These are phyloP conservation scores for Solanum chilense DNA, from an alignment of 257 asterid genomes.

Conservation along the genomic window DNA sequence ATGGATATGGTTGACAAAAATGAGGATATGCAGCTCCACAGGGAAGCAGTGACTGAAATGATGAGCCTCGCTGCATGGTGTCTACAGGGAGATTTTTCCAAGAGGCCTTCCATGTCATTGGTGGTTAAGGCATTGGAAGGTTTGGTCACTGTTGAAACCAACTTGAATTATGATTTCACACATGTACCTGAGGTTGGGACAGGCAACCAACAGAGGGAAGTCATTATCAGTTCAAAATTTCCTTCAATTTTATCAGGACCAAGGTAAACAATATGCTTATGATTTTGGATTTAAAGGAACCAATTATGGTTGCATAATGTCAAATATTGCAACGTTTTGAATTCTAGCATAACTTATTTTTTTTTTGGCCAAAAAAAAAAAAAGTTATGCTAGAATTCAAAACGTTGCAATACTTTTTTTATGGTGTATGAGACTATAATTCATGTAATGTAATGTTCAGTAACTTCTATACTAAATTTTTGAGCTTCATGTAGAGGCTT, in stretches of 20 bases:
- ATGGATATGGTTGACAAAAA: not conserved
- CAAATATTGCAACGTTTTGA: too few species aligned
- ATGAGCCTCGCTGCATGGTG: constrained; percentile 7
- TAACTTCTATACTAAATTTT: not conserved
- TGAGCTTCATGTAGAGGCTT: not conserved
- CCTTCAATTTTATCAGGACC: constrained; percentile 15
- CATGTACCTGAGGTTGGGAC: not conserved
- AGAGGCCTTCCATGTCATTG: constrained; percentile 17
- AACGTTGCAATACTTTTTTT: too few species aligned
- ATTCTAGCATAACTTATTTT: too few species aligned
- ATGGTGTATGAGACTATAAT: not conserved
- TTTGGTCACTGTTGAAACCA: not conserved
- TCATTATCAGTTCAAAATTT: not conserved
- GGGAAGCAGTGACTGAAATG: not conserved
- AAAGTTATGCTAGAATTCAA: too few species aligned
- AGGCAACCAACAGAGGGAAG: not conserved
- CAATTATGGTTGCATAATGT: too few species aligned
- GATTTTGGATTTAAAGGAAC: too few species aligned
- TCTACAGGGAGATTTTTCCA: constrained; percentile 4
- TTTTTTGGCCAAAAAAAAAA: too few species aligned
- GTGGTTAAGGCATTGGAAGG: constrained; percentile 3
- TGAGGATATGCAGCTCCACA: not conserved
- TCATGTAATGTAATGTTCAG: not conserved
- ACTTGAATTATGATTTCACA: not conserved
- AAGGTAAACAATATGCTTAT: not conserved